Evolutionary conservation across 2,329 filamentous ascomycete species (phyloP).

Genomic region (Ophioceras dolichostomum): DNA sequence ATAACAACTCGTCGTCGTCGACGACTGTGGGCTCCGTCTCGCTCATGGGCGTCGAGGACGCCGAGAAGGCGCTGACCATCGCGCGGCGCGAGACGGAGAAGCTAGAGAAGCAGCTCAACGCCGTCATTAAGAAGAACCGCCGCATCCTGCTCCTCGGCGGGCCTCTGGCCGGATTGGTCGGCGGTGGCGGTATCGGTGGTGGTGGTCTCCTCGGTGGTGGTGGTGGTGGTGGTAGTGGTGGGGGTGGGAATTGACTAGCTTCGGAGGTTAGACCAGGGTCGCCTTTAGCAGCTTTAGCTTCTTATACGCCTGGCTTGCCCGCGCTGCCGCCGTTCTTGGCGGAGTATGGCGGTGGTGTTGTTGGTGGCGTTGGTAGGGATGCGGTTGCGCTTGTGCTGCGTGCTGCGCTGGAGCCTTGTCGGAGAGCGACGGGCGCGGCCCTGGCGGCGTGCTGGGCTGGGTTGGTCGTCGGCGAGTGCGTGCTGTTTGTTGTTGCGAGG

Average conservation of each 20-base stretch:
- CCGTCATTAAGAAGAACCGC: slow-evolving; percentile 47
- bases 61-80: slow-evolving; percentile 39
- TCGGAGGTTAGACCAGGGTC: too few relatives aligned
- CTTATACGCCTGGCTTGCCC: too few relatives aligned
- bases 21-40: slow-evolving; percentile 23
- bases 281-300: too few relatives aligned
- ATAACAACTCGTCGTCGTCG: neutral
- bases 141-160: slow-evolving; percentile 28
- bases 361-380: too few relatives aligned
- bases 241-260: neutral
- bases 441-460: neutral
- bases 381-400: too few relatives aligned
- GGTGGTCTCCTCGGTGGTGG: slow-evolving; percentile 1
- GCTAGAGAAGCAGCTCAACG: slow-evolving; percentile 48
- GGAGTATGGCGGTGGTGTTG: too few relatives aligned
- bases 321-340: too few relatives aligned
- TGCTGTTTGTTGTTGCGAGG: neutral
- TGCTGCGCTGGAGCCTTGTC: neutral
- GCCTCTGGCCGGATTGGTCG: neutral
- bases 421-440: neutral
- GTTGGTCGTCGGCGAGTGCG: neutral
- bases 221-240: neutral
- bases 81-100: slow-evolving; percentile 48
- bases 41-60: slow-evolving; percentile 50
- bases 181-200: slow-evolving; percentile 1